Base-by-base conservation (phyloP, 805 yeast genomes). In the Metschnikowia hibisci region DNA sequence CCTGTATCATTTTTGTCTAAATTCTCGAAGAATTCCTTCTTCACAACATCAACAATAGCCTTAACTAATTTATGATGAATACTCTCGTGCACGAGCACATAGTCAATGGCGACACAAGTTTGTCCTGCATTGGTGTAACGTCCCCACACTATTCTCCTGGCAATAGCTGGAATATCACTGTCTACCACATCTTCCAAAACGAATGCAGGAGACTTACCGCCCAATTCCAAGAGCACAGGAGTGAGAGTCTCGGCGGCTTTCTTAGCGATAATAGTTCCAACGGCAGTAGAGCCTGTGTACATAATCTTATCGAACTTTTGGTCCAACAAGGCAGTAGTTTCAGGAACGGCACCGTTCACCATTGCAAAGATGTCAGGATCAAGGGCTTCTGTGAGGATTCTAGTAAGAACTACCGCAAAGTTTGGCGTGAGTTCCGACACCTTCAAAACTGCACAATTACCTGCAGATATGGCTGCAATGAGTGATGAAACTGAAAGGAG, bases 201-300 rank as follows among this genome's bases (percentile, higher is more conserved):
- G 53, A 89, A 75, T 2, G 78, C 85, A 0, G 98, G 98, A 6
- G 91, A 83, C 62, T 91, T 91, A 4, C 98, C 98, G 42, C 98
- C 97, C 34, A 90, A 71, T 64, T 90, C 98, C 48, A 90, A 72
- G 7, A 85, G 64, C 9, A 76, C 76, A 0, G 97, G 97, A 1
- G 95, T 87, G 52, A 90, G 71, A 15, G 78, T 76, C 63, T 86
- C 80, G n/a, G 91, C 93, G 1, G 97, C 96, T 34, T 85, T 84
- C 46, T 71, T 67, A 20, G 91, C 83, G 27, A 91, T 79, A 41
- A 87, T 78, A 28, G 75, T 78, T 15, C 96, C 98, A 22, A 89
- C 95, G 16, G 60, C 59, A 16, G 77, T 74, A 31, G 85, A 81
- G 13, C 98, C 98, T 4, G 98, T 91, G 63, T 84, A 86, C 63